Conservation (phyloP, 2,329 filamentous ascomycete genomes). For the Lecanicillium sp. region DNA sequence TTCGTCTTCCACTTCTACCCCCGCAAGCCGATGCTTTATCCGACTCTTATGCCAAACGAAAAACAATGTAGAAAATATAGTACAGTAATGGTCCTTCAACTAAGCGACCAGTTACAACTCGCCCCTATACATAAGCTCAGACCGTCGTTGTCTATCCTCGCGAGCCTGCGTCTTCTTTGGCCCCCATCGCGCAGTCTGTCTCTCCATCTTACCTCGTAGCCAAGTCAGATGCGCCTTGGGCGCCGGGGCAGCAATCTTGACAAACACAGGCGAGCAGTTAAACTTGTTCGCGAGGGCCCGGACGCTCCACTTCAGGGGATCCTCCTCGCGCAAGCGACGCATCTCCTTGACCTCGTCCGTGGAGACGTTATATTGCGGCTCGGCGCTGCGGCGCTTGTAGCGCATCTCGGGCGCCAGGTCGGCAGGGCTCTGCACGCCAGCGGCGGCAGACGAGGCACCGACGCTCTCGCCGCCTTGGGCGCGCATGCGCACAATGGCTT, state of each 20-base stretch:
- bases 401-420: constrained; percentile 26
- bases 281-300: constrained; percentile 43
- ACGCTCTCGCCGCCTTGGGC: constrained; percentile 19
- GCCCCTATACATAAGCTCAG: constrained; percentile 41
- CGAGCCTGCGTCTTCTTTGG: constrained; percentile 44
- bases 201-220: constrained; percentile 36
- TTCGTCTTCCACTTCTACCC: neutral
- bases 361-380: constrained; percentile 42
- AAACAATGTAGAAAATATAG: constrained; percentile 3
- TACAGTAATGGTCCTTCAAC: constrained; percentile 5
- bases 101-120: constrained; percentile 30
- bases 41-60: neutral
- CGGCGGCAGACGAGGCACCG: constrained; percentile 15
- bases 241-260: constrained; percentile 48
- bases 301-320: constrained; percentile 49
- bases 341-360: constrained; percentile 52
- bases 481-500: constrained; percentile 37
- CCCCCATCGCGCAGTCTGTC: constrained; percentile 48
- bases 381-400: constrained; percentile 21
- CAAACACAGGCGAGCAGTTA: constrained; percentile 46
- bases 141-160: constrained; percentile 46
- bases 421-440: constrained; percentile 11
- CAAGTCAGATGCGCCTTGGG: constrained; percentile 37
- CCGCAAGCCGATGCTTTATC: too few species aligned
- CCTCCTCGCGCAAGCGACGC: constrained; percentile 40